phyloP scores from a whole-genome alignment of 768 basidiomycete genomes.

The Neoboletus magnificus region DNA sequence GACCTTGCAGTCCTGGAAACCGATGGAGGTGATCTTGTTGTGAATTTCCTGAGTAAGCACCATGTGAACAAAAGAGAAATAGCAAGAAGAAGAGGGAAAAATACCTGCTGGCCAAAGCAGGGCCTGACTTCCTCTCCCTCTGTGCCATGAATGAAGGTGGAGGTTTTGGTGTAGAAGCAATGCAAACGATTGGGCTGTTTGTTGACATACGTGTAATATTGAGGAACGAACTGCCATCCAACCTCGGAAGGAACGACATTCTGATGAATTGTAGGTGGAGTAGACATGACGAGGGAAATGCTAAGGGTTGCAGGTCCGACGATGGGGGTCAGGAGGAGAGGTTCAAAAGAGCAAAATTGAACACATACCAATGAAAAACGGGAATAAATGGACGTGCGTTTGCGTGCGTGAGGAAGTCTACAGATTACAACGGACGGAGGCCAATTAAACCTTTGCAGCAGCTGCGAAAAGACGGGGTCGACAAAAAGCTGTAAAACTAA shows the following conservation, averaged over 20 bases:
- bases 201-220: slow-evolving; percentile 99
- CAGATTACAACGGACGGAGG: slow-evolving; percentile 33
- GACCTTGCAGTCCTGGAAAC: slow-evolving; percentile 96
- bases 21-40: slow-evolving; percentile 90
- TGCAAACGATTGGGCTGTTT: slow-evolving; percentile 95
- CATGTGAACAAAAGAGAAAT: slow-evolving; percentile 3
- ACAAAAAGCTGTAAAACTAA: slow-evolving; percentile 19
- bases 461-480: slow-evolving; percentile 26
- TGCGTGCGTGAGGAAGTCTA: slow-evolving; percentile 37
- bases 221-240: slow-evolving; percentile 98
- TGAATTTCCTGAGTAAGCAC: slow-evolving; percentile 78
- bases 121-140: slow-evolving; percentile 93
- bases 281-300: slow-evolving; percentile 39
- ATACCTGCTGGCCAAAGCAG: slow-evolving; percentile 90
- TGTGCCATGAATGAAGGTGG: slow-evolving; percentile 94
- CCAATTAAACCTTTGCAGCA: slow-evolving; percentile 25
- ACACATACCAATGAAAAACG: slow-evolving; percentile 27
- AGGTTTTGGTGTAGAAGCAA: slow-evolving; percentile 98
- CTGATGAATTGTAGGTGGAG: slow-evolving; percentile 47
- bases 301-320: slow-evolving; percentile 10
- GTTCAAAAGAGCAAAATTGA: neutral
- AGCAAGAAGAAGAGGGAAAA: slow-evolving; percentile 23
- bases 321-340: slow-evolving; percentile 1
- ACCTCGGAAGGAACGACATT: slow-evolving; percentile 89
- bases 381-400: slow-evolving; percentile 34